Base-by-base conservation (phyloP, 2,329 filamentous ascomycete genomes). In the Aspergillus luchuensis region DNA sequence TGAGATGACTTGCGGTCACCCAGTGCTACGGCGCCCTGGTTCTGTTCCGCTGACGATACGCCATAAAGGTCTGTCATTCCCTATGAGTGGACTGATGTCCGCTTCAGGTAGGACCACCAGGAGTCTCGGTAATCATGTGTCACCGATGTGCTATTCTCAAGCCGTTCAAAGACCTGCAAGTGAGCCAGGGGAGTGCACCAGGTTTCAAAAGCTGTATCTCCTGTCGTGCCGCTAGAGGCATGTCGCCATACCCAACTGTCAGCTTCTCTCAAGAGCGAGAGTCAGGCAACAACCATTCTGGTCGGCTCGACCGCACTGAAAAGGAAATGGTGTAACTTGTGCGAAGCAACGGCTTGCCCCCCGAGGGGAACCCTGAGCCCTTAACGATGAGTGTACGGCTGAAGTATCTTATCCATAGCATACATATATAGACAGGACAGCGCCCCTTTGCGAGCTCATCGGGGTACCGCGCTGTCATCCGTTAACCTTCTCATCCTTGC, bases 341-440 rank as follows among this genome's bases (percentile, higher is more conserved):
- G 8, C n/a, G 21, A 52, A 55, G 23, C 39, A 17, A 30, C 25
- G 33, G 28, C 15, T 50, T 19, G 4, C n/a, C 15, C n/a, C 15
- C 25, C 19, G 8, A 45, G 6, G 41, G 8, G 7, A 11, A 11
- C 10, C 39, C n/a, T 33, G 38, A 25, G 25, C n/a, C 3, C 21
- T 47, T 19, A 6, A 23, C 6, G 28, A 30, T 30, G 21, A 15
- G 39, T 41, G 11, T 53, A 39, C 51, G 19, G 38, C 15, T 8
- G n/a, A 15, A 21, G 8, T 23, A 19, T 8, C 25, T 8, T 30
- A n/a, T 5, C 17, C 25, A 56, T 56, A 30, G 23, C 53, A 33
- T 56, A 56, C 39, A 47, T 56, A 56, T 56, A 56, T 56, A 56
- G 53, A 21, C 51, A 17, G 19, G 13, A 23, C 19, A 33, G 10